Base-by-base conservation (phyloP, 1,139 yeast species). In the Suhomyces bokatorum region DNA sequence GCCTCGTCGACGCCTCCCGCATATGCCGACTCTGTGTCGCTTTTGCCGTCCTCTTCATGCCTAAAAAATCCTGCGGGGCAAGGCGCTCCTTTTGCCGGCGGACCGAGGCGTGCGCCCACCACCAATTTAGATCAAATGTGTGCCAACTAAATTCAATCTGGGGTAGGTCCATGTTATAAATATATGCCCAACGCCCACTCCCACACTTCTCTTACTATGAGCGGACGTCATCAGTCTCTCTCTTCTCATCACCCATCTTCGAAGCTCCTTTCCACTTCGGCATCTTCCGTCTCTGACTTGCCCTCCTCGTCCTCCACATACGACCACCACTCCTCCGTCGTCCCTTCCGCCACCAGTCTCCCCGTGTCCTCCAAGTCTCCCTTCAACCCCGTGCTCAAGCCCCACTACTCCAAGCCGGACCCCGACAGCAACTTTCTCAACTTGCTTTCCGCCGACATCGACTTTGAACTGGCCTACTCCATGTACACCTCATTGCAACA, bases 381-480 rank as follows among this genome's bases (percentile, higher is more conserved):
- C 24, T 20, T 4, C 24, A 20, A 20, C 24, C 24, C 24, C 8
- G 24, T 20, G 9, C 6, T 29, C 13, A 15, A 31, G 24, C 16
- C 16, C 20, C 14, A 10, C 7, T 24, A 6, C 16, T 8, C 17
- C 17, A 34, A 37, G 35, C 27, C 28, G 3, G 42, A 14, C 32
- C 6, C 39, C 33, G 38, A 37, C 26, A 28, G 29, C 36, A 40
- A 40, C 33, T 47, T 52, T 30, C 50, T 54, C 28, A 54, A 55
- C 43, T 44, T 55, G 40, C 52, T 55, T 42, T 46, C 56, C n/a
- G 47, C 52, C 26, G 77, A 73, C 56, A 73, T 74, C 78, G 74
- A 73, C 48, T 73, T 74, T 45, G 78, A 74, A 59, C 77, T 72
- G 56, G 78, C 78, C 20, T 74, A 70, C 52, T 54, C 62, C 31